Conservation (phyloP, 495 filamentous ascomycete genomes). For the Lasiosphaeria ovina region DNA sequence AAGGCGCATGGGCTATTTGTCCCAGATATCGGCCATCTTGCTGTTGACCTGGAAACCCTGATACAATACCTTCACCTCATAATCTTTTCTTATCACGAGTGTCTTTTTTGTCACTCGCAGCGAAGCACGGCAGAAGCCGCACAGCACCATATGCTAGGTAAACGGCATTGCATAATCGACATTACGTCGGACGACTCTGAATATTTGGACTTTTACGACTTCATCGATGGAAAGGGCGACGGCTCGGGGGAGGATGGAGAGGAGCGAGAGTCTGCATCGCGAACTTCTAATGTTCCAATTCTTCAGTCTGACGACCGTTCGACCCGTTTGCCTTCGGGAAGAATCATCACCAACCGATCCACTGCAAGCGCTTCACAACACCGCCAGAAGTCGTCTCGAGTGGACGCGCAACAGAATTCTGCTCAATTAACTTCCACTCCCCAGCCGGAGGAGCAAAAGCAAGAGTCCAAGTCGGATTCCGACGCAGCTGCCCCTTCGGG, state of each 20-base stretch:
- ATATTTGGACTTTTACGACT: conserved; percentile 31
- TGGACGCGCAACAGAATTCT: conserved; percentile 16
- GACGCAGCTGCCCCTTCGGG: background rate
- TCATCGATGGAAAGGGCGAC: conserved; percentile 9
- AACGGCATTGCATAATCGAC: conserved; percentile 36
- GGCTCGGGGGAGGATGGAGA: conserved; percentile 1
- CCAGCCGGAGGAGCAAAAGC: background rate
- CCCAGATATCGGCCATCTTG: conserved; percentile 23
- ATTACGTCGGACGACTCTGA: conserved; percentile 22
- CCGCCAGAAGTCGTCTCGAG: background rate
- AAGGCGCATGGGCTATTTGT: conserved; percentile 34
- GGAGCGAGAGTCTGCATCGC: background rate
- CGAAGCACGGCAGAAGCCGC: conserved; percentile 22
- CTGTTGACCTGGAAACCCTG: conserved; percentile 30
- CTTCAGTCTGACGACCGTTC: conserved; percentile 11
- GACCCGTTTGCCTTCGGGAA: conserved; percentile 34
- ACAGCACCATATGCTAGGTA: conserved; percentile 34
- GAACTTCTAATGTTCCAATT: background rate
- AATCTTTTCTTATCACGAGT: conserved; percentile 33
- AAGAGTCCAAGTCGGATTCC: background rate
- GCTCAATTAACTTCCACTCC: background rate
- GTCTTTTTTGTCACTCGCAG: conserved; percentile 28
- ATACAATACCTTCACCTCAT: conserved; percentile 31
- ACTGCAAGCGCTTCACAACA: background rate
- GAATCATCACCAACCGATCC: conserved; percentile 24